Percentiles rank a stretch among this genome's conserved stretches.
Conservation (phyloP, 371 early-diverging fungal genomes). For the Zopfochytrium polystomum region DNA sequence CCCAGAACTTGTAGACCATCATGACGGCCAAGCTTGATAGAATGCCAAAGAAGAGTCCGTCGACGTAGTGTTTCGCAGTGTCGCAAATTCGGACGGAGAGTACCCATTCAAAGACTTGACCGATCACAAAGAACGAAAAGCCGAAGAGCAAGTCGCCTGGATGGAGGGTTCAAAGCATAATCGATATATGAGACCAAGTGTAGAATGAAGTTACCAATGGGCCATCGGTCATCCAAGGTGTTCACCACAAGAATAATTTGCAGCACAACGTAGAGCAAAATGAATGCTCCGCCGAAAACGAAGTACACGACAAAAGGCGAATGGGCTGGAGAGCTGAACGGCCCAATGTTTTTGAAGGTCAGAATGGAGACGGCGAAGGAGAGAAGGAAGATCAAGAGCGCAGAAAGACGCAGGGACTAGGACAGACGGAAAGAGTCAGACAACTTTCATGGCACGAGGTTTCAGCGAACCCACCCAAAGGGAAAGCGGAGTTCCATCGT, state of each 20-base stretch:
- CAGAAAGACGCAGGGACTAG: too few species aligned
- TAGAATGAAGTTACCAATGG: slow-evolving; percentile 88
- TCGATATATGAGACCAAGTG: slow-evolving; percentile 80
- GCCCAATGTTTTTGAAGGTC: slow-evolving; percentile 68
- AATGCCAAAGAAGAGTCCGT: slow-evolving; percentile 93
- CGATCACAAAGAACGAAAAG: too few species aligned
- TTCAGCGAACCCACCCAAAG: too few species aligned
- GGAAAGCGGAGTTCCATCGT: too few species aligned
- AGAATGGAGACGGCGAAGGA: slow-evolving; percentile 78
- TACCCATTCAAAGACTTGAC: slow-evolving; percentile 76
- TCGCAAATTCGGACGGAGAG: slow-evolving; percentile 79
- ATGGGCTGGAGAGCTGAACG: slow-evolving; percentile 65
- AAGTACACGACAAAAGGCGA: slow-evolving; percentile 83
- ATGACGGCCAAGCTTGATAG: slow-evolving; percentile 91
- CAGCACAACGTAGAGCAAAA: slow-evolving; percentile 80
- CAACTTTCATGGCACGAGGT: too few species aligned
- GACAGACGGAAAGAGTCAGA: slow-evolving; percentile 79
- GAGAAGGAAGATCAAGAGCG: too few species aligned
- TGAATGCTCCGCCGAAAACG: slow-evolving; percentile 76
- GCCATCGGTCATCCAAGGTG: slow-evolving; percentile 95
- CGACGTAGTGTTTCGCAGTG: slow-evolving; percentile 88
- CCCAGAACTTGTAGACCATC: slow-evolving; percentile 99
- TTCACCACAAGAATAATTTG: slow-evolving; percentile 92
- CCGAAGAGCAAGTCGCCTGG: too few species aligned
- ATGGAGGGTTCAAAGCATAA: too few species aligned